Conservation (phyloP, 2,329 filamentous ascomycete genomes). For the Phaeosphaeriaceae sp. region DNA sequence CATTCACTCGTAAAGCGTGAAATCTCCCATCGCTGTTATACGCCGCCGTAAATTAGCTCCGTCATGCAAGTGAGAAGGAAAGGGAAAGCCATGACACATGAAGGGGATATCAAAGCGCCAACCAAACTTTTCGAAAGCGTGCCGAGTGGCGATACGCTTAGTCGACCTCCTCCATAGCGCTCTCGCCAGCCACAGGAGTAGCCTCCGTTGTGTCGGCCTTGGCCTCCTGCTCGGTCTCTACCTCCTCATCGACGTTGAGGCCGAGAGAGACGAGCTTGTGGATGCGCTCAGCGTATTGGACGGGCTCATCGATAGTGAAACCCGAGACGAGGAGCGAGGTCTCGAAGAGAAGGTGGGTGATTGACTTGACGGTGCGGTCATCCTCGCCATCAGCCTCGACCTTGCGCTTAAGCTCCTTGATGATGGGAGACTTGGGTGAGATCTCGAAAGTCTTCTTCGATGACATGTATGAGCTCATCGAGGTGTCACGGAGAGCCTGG, state of each 20-base stretch:
- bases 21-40: conserved; percentile 40
- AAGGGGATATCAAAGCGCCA: conserved; percentile 49
- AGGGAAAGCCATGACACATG: conserved; percentile 48
- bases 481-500: conserved; percentile 98
- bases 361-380: conserved; percentile 98
- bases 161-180: conserved; percentile 99
- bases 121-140: conserved; percentile 45
- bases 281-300: conserved; percentile 97
- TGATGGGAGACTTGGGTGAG: conserved; percentile 96
- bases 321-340: conserved; percentile 97
- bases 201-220: conserved; percentile 60
- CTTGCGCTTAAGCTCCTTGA: conserved; percentile 99
- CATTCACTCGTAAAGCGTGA: conserved; percentile 45
- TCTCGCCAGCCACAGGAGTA: conserved; percentile 75
- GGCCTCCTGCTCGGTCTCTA: conserved; percentile 69
- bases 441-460: conserved; percentile 99
- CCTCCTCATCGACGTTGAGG: conserved; percentile 94
- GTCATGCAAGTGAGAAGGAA: conserved; percentile 43
- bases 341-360: conserved; percentile 98
- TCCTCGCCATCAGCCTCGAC: conserved; percentile 96
- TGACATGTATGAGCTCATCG: conserved; percentile 99
- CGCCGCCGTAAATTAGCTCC: conserved; percentile 40
- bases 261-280: conserved; percentile 99
- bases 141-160: conserved; percentile 57
- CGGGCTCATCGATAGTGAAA: conserved; percentile 99